Conservation (phyloP, 345 rosid species). For the Heritiera fomes region DNA sequence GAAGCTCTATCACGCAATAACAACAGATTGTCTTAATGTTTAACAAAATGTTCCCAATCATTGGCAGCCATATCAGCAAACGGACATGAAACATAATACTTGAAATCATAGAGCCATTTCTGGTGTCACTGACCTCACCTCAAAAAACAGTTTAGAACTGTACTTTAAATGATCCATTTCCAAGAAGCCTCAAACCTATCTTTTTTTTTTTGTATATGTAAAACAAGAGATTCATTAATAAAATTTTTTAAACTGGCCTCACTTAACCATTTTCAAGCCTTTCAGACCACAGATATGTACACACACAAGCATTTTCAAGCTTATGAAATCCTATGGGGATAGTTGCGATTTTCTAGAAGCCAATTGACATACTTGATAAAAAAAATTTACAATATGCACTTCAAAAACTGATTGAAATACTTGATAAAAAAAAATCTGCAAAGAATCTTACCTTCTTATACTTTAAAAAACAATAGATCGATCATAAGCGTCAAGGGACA, state of each 20-base stretch:
- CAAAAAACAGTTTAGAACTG: background rate
- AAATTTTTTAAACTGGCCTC: background rate
- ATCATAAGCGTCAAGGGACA: too few species aligned
- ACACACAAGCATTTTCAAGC: background rate
- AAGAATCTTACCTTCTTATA: too few species aligned
- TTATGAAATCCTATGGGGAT: too few species aligned
- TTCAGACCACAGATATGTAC: background rate
- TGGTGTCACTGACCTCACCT: background rate
- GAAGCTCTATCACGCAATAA: background rate
- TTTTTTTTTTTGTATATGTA: background rate
- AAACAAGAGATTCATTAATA: too few species aligned
- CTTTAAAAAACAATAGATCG: too few species aligned
- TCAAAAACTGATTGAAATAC: too few species aligned
- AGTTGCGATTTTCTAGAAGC: too few species aligned
- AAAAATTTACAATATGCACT: too few species aligned
- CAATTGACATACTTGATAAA: too few species aligned
- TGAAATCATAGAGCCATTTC: background rate
- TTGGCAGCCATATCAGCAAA: background rate
- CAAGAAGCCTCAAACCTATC: background rate
- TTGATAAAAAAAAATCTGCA: too few species aligned
- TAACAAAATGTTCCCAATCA: background rate
- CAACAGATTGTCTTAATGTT: background rate
- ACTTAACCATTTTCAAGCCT: background rate
- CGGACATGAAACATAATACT: background rate
- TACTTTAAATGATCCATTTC: too few species aligned